These are phyloP conservation scores for Niveomyces coronatus DNA, from an alignment of 2,329 filamentous ascomycete species.

Conservation along the genomic window DNA sequence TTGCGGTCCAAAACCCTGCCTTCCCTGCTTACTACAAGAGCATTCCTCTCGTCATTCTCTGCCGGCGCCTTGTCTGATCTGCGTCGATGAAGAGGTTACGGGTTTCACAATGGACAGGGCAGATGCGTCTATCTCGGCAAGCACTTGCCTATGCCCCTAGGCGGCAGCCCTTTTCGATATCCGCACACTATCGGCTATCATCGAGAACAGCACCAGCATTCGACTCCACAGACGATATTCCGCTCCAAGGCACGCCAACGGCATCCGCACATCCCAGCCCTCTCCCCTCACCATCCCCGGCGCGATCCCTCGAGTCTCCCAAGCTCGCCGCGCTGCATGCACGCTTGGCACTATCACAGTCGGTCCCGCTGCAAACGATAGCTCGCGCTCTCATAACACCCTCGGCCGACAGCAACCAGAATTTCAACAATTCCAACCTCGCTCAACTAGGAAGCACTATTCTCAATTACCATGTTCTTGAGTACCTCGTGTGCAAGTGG, in stretches of 20 bases:
- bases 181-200: slow-evolving; percentile 21
- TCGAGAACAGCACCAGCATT: slow-evolving; percentile 15
- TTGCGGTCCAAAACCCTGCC: no score
- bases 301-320: slow-evolving; percentile 59
- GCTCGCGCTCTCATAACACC: slow-evolving; percentile 77
- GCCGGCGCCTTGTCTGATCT: background rate
- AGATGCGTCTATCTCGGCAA: slow-evolving; percentile 27
- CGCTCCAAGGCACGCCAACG: slow-evolving; percentile 14
- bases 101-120: slow-evolving; percentile 30
- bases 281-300: slow-evolving; percentile 62
- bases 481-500: slow-evolving; percentile 80
- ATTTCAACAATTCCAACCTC: slow-evolving; percentile 84
- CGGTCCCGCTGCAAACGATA: slow-evolving; percentile 76
- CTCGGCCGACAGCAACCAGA: slow-evolving; percentile 67
- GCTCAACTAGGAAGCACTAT: slow-evolving; percentile 73
- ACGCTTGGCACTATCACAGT: slow-evolving; percentile 69
- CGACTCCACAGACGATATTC: slow-evolving; percentile 14
- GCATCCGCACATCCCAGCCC: slow-evolving; percentile 16
- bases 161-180: slow-evolving; percentile 16
- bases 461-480: slow-evolving; percentile 78
- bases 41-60: background rate
- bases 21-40: no score
- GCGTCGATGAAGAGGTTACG: slow-evolving; percentile 33
- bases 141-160: slow-evolving; percentile 15
- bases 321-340: slow-evolving; percentile 91